Evolutionary conservation across 1,139 yeast species (phyloP), one percentile per base, ranked within the genome.

Genomic region (Candida pseudocylindracea): DNA sequence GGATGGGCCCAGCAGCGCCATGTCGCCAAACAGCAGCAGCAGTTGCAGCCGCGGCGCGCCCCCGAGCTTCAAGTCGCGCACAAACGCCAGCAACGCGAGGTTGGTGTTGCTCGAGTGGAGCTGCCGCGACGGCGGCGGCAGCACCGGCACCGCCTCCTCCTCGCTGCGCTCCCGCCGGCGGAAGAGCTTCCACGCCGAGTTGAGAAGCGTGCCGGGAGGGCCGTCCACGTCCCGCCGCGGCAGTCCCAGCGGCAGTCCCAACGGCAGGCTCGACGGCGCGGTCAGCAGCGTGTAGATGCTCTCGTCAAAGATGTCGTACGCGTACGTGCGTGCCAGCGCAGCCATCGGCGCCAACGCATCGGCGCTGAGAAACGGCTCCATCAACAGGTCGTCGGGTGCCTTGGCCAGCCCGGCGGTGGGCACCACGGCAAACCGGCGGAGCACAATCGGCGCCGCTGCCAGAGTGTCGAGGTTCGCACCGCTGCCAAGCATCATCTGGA

Each of bases 301-400:
- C 41, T 75, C 88, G 46, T 78, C 92, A 41, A 76, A 67, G 5
- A 76, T 66, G 42, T 78, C 92, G 49, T 61, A 78, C 1, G 83
- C 70, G 48, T 72, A 73, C 1, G 67, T 59, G 40, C 64, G 61
- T 32, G 60, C 48, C 31, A 59, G 45, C 36, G 54, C 62, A 38
- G 55, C 48, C n/a, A 42, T 30, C 1, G 20, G 13, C 12, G 33
- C 27, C 9, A 27, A 10, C 8, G 13, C 5, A 8, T 11, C 12
- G 13, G 8, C 12, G 29, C 30, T 38, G 38, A 12, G 35, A 10
- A 36, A 31, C n/a, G 34, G 31, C 6, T 38, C 43, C 44, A 35
- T 42, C 48, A 31, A 39, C 41, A 35, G 38, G 28, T 37, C 40
- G 26, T 32, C 27, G 29, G 29, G 29, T 8, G 37, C 30, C 13